Conservation (phyloP, 805 yeast genomes). For the Saccharomyces kudriavzevii region DNA sequence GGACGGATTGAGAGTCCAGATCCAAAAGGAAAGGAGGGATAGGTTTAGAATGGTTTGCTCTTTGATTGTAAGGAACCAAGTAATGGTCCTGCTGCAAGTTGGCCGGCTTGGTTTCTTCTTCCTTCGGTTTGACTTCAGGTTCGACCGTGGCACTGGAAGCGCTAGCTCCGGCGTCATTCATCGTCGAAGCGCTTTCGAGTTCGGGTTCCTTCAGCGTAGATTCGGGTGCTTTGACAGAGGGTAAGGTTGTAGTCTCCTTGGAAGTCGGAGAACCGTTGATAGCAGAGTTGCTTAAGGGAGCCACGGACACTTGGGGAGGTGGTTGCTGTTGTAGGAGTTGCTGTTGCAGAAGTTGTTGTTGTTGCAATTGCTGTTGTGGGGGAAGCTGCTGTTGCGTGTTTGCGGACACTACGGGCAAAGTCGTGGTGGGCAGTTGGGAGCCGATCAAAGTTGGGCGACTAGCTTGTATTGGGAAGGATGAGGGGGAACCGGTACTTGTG, state of each 20-base stretch:
- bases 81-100: slow-evolving; percentile 22
- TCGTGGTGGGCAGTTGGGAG: slow-evolving; percentile 2
- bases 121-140: slow-evolving; percentile 12
- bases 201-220: background rate
- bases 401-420: slow-evolving; percentile 1
- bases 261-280: slow-evolving; percentile 7
- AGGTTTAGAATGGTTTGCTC: slow-evolving; percentile 53
- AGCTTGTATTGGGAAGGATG: slow-evolving; percentile 1
- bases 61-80: slow-evolving; percentile 33
- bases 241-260: slow-evolving; percentile 7
- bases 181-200: background rate
- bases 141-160: slow-evolving; percentile 5
- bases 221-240: slow-evolving; percentile 1
- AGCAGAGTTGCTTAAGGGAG: slow-evolving; percentile 3
- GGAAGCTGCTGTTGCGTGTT: background rate
- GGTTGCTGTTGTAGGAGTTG: slow-evolving; percentile 9
- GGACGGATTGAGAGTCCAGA: slow-evolving; percentile 69
- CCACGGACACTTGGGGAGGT: slow-evolving; percentile 12
- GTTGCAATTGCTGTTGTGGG: background rate
- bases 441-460: slow-evolving; percentile 3
- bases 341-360: slow-evolving; percentile 2
- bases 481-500: slow-evolving; percentile 1
- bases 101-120: slow-evolving; percentile 11
- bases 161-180: slow-evolving; percentile 6
- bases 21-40: slow-evolving; percentile 76